Evolutionary conservation across 768 basidiomycete genomes (phyloP), one percentile per base, ranked within the genome.

Genomic region (Daedaleopsis sinensis): DNA sequence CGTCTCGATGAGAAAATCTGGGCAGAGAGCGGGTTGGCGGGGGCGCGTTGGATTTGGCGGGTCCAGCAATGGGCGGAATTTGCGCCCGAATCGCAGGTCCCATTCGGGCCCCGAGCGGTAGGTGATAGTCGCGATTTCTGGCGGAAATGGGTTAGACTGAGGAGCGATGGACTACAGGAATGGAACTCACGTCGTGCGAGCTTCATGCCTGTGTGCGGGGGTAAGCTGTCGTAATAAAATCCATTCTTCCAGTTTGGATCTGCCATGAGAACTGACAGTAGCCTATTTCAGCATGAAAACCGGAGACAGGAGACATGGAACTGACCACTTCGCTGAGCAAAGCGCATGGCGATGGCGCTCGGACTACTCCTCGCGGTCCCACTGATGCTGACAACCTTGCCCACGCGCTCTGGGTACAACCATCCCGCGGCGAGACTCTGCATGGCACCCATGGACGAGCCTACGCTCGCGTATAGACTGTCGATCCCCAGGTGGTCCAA

Each of bases 181-280:
- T 10, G 23, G 18, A 13, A 78, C 88, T 69, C 70, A 97, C 96
- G 97, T 66, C 97, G 85, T 27, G 97, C 97, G 19, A 99, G 84
- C 73, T 99, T 99, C 95, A 99, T 98, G 32, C 97, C 97, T 1
- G 88, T 92, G 72, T 99, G 97, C 0, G 97, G 97, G 1, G 97
- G 97, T n/a, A 96, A 72, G 9, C 83, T 81, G 61, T 96, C 93
- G 72, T 99, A 99, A 73, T 99, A 99, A 75, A 96, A 98, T 5
- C 97, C 97, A 38, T 94, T 89, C 63, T 98, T 99, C 97, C 97
- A 99, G 65, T 98, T 98, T 0, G 96, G 96, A 75, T 99, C 97
- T 1, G 96, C 92, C 97, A 99, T 99, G 55, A 99, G 84, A 18
- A 99, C 97, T 98, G 35, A 55, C 47, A 47, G n/a, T n/a, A 27